Base-by-base conservation (phyloP, 768 basidiomycete species). In the Favolaschia claudopus region DNA sequence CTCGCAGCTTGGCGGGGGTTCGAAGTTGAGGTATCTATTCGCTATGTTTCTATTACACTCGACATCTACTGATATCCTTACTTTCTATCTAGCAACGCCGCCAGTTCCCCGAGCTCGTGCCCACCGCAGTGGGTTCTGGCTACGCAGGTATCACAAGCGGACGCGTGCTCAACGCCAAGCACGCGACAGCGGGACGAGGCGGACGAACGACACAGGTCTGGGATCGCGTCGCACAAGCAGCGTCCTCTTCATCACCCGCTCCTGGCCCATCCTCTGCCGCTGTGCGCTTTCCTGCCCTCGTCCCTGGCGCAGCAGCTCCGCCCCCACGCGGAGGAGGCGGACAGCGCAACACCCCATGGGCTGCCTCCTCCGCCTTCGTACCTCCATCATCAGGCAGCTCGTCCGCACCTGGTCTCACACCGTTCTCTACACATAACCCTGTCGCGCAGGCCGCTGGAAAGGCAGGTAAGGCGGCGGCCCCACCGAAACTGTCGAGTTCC, bases 141-240 rank as follows among this genome's bases (percentile, higher is more conserved):
- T 96, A 91, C 63, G 88, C 93, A 0, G 89, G 88, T 0, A 90
- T 95, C 60, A 81, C 92, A 4, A 86, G 88, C 24, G 94, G 93
- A 6, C 87, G 92, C 4, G 89, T 94, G 31, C 79, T 97, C 54
- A 92, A 91, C 65, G 92, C 89, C 32, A 95, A 95, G 70, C 84
- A 92, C 56, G 83, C 85, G 1, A 91, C 91, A 0, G 79, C 84
- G 1, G 76, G 85, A 0, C 81, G 85, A 9, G 82, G 85, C 2
- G 81, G 85, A 12, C 77, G 80, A 27, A 79, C 81, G 58, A 86
- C 89, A 47, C 84, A 89, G 59, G 83, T 96, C 0, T 93, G 85
- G 88, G 93, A 95, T 62, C 87, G 95, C 15, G 94, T 96, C 24
- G 95, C 93, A 7, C 85, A 84, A 59, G 95, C 93, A 0, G 95